Base-by-base conservation (phyloP, 75 land plant species). In the Cunninghamia lanceolata region DNA sequence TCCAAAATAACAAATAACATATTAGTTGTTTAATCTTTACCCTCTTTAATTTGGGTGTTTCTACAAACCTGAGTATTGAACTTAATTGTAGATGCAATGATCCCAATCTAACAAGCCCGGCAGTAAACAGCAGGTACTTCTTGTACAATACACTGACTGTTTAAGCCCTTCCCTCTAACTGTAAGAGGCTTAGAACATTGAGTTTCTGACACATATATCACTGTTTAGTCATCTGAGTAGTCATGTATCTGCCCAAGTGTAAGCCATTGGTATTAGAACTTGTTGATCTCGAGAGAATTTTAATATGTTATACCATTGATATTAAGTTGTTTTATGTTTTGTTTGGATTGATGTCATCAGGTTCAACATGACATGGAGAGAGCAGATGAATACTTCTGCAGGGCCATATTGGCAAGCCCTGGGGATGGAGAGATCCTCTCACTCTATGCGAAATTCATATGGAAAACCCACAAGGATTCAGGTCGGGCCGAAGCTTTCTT, bases 401-500 rank as follows among this genome's bases (percentile, higher is more conserved):
- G 93, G 63, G 93, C 94, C 82, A 90, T 93, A 11, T 47, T 93
- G 32, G 91, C 89, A 25, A 88, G 82, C n/a, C 91, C 93, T 28
- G 53, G 59, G 13, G 94, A 93, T 70, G 93, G 87, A 28, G 86
- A 87, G 38, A 87, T 91, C 16, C 79, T 92, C 9, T 83, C 94
- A 13, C 74, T 84, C 52, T 94, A 92, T 85, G 94, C 89, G 5
- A 90, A 86, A 53, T 78, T 94, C 45, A 85, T 92, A 28, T 92
- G 95, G 94, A 79, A 91, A 38, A 54, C 25, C 3, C 85, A 86
- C 4, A 88, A 82, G 30, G 95, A 94, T 68, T 82, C 84, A 46
- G 39, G 84, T 9, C 83, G 90, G 11, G 95, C 95, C 21, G 77
- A 86, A 19, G 39, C 15, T 25, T 94, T 92, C 83, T 94, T 92